phyloP scores from a whole-genome alignment of 73 alveolate species.

The Stentor coeruleus region DNA sequence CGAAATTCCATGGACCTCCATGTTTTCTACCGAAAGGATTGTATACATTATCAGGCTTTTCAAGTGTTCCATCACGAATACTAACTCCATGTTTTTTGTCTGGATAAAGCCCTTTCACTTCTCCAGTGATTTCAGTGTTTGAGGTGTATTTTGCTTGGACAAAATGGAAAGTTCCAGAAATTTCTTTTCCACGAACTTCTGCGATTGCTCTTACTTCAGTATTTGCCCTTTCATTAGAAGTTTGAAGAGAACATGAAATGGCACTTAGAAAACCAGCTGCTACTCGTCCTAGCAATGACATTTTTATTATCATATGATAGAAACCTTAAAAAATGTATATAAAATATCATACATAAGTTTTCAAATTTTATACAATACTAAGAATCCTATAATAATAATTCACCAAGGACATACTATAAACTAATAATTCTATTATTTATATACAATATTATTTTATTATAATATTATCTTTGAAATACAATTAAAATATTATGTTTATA shows the following conservation, averaged over 20 bases:
- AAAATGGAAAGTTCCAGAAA: background rate
- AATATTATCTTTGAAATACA: too few relatives aligned
- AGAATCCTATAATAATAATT: too few relatives aligned
- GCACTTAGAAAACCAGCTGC: background rate
- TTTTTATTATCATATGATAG: too few relatives aligned
- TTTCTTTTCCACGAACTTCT: background rate
- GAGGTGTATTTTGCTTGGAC: background rate
- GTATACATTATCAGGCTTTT: background rate
- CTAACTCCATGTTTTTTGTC: slow-evolving; percentile 8
- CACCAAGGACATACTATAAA: too few relatives aligned
- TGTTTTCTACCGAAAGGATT: slow-evolving; percentile 25
- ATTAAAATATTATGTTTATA: too few relatives aligned
- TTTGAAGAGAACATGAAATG: background rate
- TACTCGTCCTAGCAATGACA: background rate
- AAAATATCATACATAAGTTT: too few relatives aligned
- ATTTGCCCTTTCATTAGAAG: slow-evolving; percentile 23
- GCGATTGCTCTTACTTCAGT: slow-evolving; percentile 30
- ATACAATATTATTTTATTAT: too few relatives aligned
- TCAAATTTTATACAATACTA: too few relatives aligned
- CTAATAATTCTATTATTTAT: too few relatives aligned
- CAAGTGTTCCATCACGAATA: background rate
- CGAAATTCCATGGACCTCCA: slow-evolving; percentile 28
- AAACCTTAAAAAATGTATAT: too few relatives aligned
- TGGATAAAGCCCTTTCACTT: background rate
- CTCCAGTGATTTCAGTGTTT: background rate